phyloP scores from a whole-genome alignment of 768 basidiomycete genomes.

The Xerocomellus amylosporus region DNA sequence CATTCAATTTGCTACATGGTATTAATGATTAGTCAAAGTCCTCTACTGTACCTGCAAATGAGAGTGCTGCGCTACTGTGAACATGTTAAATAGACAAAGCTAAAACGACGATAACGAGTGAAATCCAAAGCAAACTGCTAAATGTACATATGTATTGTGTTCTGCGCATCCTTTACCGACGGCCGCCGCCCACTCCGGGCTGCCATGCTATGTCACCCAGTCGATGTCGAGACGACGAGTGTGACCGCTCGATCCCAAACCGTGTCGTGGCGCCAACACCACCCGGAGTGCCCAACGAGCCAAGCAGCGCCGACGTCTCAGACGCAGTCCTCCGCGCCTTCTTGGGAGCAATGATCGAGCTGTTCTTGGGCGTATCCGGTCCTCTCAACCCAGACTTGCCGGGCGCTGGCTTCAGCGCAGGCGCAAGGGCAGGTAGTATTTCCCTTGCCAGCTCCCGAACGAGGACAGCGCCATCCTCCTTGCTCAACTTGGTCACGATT shows the following conservation, averaged over 20 bases:
- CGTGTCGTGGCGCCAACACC: slow-evolving; percentile 21
- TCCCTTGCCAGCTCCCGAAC: slow-evolving; percentile 87
- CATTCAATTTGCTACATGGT: slow-evolving; percentile 9
- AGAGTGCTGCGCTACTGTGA: slow-evolving; percentile 25
- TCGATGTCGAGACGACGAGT: slow-evolving; percentile 46
- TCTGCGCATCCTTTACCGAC: slow-evolving; percentile 19
- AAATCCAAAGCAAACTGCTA: slow-evolving; percentile 10
- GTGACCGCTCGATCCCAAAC: slow-evolving; percentile 34
- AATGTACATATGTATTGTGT: slow-evolving; percentile 7
- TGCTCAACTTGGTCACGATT: slow-evolving; percentile 76
- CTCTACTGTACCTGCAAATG: slow-evolving; percentile 30
- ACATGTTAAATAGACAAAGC: slow-evolving; percentile 20
- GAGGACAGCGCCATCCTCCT: slow-evolving; percentile 86
- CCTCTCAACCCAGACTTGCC: slow-evolving; percentile 32
- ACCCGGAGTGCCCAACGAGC: slow-evolving; percentile 21
- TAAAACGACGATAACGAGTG: slow-evolving; percentile 12
- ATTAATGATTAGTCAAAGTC: slow-evolving; percentile 24
- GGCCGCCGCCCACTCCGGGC: slow-evolving; percentile 12
- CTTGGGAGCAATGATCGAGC: slow-evolving; percentile 55
- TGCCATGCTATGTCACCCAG: slow-evolving; percentile 68
- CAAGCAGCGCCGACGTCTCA: slow-evolving; percentile 49
- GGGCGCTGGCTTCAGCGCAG: slow-evolving; percentile 58
- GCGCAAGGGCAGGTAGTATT: slow-evolving; percentile 73
- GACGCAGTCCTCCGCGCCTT: slow-evolving; percentile 67
- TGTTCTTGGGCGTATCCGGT: slow-evolving; percentile 37